Evolutionary conservation across 2,329 filamentous ascomycete species (phyloP), one percentile per base, ranked within the genome.

Genomic region (Seiridium cupressi): DNA sequence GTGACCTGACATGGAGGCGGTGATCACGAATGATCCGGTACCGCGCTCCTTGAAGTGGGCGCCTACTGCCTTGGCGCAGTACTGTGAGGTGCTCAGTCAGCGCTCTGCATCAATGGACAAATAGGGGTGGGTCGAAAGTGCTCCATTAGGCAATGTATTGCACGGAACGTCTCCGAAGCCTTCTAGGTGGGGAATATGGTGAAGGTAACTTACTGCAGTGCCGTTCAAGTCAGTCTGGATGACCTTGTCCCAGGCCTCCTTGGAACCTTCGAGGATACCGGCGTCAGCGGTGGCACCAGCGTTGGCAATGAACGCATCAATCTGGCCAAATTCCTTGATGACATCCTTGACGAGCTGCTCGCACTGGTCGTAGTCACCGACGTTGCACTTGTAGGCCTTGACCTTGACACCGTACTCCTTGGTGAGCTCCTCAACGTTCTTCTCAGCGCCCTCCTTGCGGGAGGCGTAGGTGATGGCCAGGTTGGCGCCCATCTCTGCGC

Each of bases 231-330:
- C 84, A 26, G 82, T 85, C 38, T 78, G 73, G 58, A 88, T 77
- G 8, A 89, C 84, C 56, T 83, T 80, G 60, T 80, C 80, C 75
- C 89, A 89, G 69, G 84, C 82, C 18, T 82, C 77, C 31, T 85
- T 70, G 10, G 81, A 74, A 32, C 81, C 82, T 34, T 86, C 82
- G 32, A 87, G 76, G 69, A 85, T 81, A 7, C 83, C 75, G 1
- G 82, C 84, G 65, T 87, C 76, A 2, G 79, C 84, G 1, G 84
- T 82, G 56, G 86, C 83, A 42, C 85, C 89, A 46, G 83, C 88
- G 74, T 93, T 92, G 68, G 90, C 89, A 58, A 93, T 84, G 67
- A 93, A 91, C 62, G 88, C 84, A 65, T 92, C 89, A 60, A 92
- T 85, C 54, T 86, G 85, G 68, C 88, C 87, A 71, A 93, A 93